Evolutionary conservation across 2,329 filamentous ascomycete species (phyloP).

Genomic region (Beauveria sp.): DNA sequence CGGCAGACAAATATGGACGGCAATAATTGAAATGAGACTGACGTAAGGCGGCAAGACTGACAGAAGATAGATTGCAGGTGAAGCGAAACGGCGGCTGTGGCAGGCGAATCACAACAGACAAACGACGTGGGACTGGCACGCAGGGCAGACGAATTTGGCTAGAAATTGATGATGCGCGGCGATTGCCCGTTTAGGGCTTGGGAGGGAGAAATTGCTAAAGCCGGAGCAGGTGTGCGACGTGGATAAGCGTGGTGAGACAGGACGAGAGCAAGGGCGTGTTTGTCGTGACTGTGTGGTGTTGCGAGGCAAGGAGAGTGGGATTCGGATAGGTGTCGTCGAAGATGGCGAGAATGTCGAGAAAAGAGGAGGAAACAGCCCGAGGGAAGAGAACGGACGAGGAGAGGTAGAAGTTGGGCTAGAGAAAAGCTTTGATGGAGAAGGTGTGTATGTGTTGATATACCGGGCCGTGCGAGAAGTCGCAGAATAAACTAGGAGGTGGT

Average conservation of each 20-base stretch:
- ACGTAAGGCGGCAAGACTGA: background rate
- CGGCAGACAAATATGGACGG: background rate
- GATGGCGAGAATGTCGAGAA: background rate
- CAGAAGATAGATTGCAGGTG: background rate
- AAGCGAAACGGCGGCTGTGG: slow-evolving; percentile 6
- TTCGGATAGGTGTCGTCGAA: background rate
- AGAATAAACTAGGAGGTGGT: background rate
- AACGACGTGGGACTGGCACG: slow-evolving; percentile 7
- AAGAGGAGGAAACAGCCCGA: background rate
- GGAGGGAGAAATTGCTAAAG: slow-evolving; percentile 3
- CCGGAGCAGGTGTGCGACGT: background rate
- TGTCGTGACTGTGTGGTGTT: background rate
- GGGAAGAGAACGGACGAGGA: background rate
- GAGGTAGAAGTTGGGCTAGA: background rate
- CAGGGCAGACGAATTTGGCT: background rate
- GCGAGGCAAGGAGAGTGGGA: background rate
- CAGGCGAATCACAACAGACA: slow-evolving; percentile 4
- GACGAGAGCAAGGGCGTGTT: background rate
- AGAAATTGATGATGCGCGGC: background rate
- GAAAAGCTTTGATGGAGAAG: background rate
- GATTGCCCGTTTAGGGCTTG: slow-evolving; percentile 1
- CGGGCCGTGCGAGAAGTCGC: slow-evolving; percentile 1
- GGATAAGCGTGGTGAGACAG: slow-evolving; percentile 1
- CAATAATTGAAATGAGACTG: background rate
- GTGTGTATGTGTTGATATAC: background rate